phyloP scores from a whole-genome alignment of 208 protist genomes.

The Crithidia fasciculata region DNA sequence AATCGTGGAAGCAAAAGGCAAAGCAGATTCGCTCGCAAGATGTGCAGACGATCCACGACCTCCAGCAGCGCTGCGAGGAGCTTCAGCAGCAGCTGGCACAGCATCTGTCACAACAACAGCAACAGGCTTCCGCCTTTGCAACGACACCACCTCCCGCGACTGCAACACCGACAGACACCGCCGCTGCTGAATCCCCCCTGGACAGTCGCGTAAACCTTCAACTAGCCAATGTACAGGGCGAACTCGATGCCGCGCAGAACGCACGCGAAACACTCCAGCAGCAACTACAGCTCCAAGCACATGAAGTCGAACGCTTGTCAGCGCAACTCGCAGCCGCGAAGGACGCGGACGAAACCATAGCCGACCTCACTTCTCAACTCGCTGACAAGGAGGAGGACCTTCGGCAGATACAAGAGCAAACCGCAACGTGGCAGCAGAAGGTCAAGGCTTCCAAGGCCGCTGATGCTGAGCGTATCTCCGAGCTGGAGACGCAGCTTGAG shows the following conservation, averaged over 20 bases:
- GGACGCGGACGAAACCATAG: no score
- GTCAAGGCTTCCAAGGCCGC: not conserved
- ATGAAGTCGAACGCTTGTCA: not conserved
- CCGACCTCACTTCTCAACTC: not conserved
- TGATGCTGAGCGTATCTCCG: not conserved
- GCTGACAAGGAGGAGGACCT: not conserved
- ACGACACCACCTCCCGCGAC: not conserved
- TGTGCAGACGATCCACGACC: constrained; percentile 28
- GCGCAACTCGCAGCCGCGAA: not conserved
- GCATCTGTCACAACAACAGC: not conserved
- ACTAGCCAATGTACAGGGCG: constrained; percentile 7
- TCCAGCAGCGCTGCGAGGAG: constrained; percentile 22
- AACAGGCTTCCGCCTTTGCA: not conserved
- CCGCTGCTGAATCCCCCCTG: not conserved
- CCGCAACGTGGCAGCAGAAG: not conserved
- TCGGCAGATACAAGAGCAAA: not conserved
- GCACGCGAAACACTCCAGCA: not conserved
- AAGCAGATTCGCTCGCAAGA: constrained; percentile 24
- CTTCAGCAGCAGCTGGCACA: constrained; percentile 11
- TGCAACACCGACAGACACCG: not conserved
- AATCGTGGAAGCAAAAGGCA: constrained; percentile 32
- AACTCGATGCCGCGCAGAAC: constrained; percentile 6
- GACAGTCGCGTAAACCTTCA: constrained; percentile 4
- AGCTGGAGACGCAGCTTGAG: not conserved
- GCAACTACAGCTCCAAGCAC: not conserved